Evolutionary conservation across 2,329 filamentous ascomycete species (phyloP).

Genomic region (Pseudogymnoascus sp.): DNA sequence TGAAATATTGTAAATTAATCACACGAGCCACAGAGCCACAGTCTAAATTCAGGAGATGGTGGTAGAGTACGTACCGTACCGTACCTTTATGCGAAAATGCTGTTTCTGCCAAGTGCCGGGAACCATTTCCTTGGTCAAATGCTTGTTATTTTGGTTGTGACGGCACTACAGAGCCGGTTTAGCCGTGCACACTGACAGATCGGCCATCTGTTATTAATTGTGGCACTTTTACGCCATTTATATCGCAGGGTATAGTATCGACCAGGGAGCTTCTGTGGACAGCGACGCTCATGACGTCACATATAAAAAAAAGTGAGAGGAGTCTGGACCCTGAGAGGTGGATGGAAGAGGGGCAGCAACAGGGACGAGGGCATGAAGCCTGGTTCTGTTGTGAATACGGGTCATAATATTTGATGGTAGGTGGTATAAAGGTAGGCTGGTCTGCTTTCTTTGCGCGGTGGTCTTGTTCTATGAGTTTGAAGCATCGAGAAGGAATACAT

Average conservation of each 20-base stretch:
- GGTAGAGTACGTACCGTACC: neutral
- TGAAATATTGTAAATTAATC: neutral
- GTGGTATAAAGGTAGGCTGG: conserved; percentile 1
- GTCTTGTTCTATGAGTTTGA: neutral
- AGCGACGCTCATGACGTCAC: neutral
- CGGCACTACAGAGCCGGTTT: neutral
- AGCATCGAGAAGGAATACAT: neutral
- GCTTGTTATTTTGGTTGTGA: neutral
- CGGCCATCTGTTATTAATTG: neutral
- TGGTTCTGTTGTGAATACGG: neutral
- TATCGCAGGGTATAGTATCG: neutral
- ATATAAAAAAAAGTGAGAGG: neutral
- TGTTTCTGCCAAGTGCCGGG: neutral
- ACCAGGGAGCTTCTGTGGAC: neutral
- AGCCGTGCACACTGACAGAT: neutral
- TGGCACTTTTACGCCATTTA: neutral
- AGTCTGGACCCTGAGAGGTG: neutral
- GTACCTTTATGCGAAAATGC: neutral
- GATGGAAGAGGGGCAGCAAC: neutral
- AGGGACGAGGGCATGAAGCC: neutral
- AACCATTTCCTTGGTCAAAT: neutral
- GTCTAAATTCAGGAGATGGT: neutral
- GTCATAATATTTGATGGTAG: neutral
- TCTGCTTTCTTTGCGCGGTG: neutral
- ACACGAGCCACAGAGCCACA: neutral